phyloP scores from a whole-genome alignment of 495 filamentous ascomycete species.

The Cairneyella variabilis region DNA sequence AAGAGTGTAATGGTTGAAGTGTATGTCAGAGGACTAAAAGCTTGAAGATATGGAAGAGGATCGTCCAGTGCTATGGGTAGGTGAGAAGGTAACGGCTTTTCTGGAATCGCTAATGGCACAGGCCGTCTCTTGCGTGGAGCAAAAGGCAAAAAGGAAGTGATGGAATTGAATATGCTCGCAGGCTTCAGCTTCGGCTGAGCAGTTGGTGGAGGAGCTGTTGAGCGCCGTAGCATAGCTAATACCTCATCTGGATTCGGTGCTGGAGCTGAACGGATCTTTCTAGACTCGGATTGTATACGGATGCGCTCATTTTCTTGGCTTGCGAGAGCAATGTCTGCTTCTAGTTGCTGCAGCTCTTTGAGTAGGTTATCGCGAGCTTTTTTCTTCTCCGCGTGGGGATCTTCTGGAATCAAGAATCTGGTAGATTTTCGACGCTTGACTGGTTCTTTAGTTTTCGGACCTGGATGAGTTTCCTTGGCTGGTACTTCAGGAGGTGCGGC shows the following conservation, averaged over 20 bases:
- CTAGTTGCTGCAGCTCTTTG: conserved; percentile 23
- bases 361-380: conserved; percentile 21
- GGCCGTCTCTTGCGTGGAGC: conserved; percentile 26
- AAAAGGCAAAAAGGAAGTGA: conserved; percentile 48
- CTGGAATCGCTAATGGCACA: conserved; percentile 9
- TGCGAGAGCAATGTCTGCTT: conserved; percentile 26
- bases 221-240: conserved; percentile 8
- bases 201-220: conserved; percentile 10
- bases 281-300: conserved; percentile 12
- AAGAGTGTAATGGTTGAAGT: conserved; percentile 42
- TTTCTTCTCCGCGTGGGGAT: conserved; percentile 22
- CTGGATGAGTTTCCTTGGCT: background rate
- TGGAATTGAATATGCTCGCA: conserved; percentile 32
- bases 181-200: conserved; percentile 29
- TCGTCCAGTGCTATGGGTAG: conserved; percentile 49
- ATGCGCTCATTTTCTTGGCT: conserved; percentile 26
- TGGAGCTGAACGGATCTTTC: background rate
- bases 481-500: background rate
- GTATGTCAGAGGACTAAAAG: conserved; percentile 52
- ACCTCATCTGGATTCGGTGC: conserved; percentile 20
- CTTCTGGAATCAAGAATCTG: conserved; percentile 18
- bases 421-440: conserved; percentile 21
- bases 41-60: conserved; percentile 52
- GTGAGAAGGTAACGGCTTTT: conserved; percentile 41
- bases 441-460: background rate